Evolutionary conservation across 352 stramenopile genomes (phyloP), one percentile per base, ranked within the genome.

Genomic region (Phytophthora litchii): DNA sequence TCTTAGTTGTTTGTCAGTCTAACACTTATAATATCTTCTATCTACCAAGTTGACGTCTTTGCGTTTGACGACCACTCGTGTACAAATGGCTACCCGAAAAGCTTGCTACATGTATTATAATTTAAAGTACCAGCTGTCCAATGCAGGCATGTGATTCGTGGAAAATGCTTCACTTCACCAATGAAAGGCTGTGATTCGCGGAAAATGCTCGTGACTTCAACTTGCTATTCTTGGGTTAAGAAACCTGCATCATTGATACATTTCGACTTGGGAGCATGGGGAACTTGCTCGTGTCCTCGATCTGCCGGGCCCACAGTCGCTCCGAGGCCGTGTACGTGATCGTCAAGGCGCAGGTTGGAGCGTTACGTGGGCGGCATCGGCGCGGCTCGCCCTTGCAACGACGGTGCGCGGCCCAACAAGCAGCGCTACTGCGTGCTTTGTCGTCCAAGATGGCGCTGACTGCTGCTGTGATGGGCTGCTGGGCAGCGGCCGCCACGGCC

Each of bases 241-340:
- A n/a, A 25, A 2, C 6, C n/a, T 34, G 10, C 12, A 5, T n/a
- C 38, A 51, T 58, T 44, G 36, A 57, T 31, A 34, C 56, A 57
- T 38, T 60, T 55, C 29, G 37, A 61, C 51, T 32, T 10, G 7
- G 12, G 3, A 55, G 34, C 35, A 74, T 74, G 66, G 66, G 66
- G 40, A 74, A 74, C 54, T 57, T 68, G 23, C 45, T 74, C 21
- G 60, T 74, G 36, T 51, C 66, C 40, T 68, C 66, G 13, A 50
- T 64, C 31, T 74, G 66, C 21, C 54, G 52, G 35, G 66, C 61
- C 12, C 66, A 64, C 56, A 54, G 46, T 40, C 54, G 60, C 54
- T 74, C 66, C 16, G 66, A 71, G 55, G 51, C 50, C 31, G 50
- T 70, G 4, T 74, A 74, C 16, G 51, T 54, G 3, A 43, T 74